These are phyloP conservation scores for Penicillium brevicompactum DNA, from an alignment of 2,329 filamentous ascomycete genomes.

Conservation along the genomic window DNA sequence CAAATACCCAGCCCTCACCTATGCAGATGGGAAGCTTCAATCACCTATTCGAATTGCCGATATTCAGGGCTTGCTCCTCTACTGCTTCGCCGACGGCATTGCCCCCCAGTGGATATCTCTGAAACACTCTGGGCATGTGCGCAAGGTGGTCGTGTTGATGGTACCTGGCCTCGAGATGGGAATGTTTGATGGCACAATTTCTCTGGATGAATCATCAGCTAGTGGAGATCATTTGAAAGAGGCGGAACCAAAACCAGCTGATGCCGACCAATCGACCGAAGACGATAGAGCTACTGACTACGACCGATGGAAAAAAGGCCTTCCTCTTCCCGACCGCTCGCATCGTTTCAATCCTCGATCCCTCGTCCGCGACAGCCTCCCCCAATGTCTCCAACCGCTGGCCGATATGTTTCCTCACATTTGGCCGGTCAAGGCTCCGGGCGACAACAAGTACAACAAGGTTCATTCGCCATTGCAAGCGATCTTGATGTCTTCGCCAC, in stretches of 20 bases:
- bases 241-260: constrained; percentile 15
- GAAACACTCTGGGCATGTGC: constrained; percentile 57
- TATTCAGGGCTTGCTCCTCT: constrained; percentile 60
- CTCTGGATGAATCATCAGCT: constrained; percentile 36
- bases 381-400: constrained; percentile 64
- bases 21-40: constrained; percentile 57
- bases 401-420: constrained; percentile 82
- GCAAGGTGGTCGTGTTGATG: constrained; percentile 86
- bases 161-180: constrained; percentile 86
- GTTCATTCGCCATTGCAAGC: constrained; percentile 86
- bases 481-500: constrained; percentile 74
- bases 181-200: constrained; percentile 73
- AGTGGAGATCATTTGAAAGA: constrained; percentile 13
- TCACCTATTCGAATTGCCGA: constrained; percentile 60
- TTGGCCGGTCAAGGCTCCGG: constrained; percentile 86
- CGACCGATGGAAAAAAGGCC: constrained; percentile 42
- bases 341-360: constrained; percentile 37
- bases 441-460: constrained; percentile 76
- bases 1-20: constrained; percentile 57
- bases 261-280: constrained; percentile 17
- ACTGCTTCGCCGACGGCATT: constrained; percentile 62
- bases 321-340: constrained; percentile 36
- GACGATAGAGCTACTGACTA: constrained; percentile 34
- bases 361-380: constrained; percentile 34
- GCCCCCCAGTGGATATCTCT: constrained; percentile 67